A percentile compares a stretch with the other conserved stretches of the same genome.
Conservation (phyloP, 2,329 filamentous ascomycete species). For the Xylaria sp. region DNA sequence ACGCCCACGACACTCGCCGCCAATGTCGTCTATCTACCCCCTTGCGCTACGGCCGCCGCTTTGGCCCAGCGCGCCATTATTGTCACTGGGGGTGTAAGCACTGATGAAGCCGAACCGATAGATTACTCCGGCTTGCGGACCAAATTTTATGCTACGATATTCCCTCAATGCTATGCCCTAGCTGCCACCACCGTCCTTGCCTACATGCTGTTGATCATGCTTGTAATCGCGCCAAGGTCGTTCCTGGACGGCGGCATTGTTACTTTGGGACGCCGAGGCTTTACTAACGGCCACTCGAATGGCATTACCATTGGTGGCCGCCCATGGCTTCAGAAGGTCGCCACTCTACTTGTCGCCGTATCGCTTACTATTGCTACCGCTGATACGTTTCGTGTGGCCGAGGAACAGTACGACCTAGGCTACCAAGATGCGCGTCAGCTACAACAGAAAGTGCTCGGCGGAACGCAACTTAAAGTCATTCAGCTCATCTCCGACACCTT, state of each 20-base stretch:
- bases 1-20: constrained; percentile 68
- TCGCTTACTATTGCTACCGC: constrained; percentile 94
- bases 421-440: constrained; percentile 82
- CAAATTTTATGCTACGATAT: constrained; percentile 93
- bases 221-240: constrained; percentile 93
- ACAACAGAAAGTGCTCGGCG: constrained; percentile 82
- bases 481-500: constrained; percentile 96
- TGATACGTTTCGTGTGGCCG: constrained; percentile 87
- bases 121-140: constrained; percentile 76
- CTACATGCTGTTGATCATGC: constrained; percentile 92
- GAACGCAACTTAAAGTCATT: constrained; percentile 87
- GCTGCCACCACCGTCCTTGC: constrained; percentile 90
- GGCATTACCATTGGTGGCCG: constrained; percentile 89
- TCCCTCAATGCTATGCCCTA: constrained; percentile 92
- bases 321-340: constrained; percentile 91
- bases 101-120: constrained; percentile 52
- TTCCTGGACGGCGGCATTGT: constrained; percentile 89
- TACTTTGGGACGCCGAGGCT: constrained; percentile 81
- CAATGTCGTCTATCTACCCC: constrained; percentile 69
- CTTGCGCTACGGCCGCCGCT: constrained; percentile 60
- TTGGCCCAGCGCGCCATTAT: constrained; percentile 55
- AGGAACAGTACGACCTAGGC: constrained; percentile 81
- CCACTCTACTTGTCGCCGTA: constrained; percentile 77
- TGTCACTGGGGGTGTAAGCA: constrained; percentile 55
- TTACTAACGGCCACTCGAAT: constrained; percentile 83